Base-by-base conservation (phyloP, 352 stramenopile species). In the Phytophthora meadii region DNA sequence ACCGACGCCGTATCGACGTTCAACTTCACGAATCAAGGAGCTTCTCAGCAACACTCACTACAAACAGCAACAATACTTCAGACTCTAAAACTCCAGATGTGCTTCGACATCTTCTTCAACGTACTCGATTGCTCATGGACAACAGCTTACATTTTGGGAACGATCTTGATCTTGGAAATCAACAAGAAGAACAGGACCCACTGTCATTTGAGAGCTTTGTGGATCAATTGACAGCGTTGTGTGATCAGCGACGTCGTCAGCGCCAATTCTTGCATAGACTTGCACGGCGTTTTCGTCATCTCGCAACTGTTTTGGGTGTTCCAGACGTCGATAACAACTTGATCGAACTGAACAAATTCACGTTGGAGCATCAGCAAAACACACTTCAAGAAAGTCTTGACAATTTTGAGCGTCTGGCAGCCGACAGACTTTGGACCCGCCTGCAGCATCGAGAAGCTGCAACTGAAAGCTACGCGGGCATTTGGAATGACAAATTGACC, bases 391-490 rank as follows among this genome's bases (percentile, higher is more conserved):
- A 79, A 15, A 54, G 70, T 9, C 40, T 83, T 12, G 46, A 75
- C 17, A 52, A 72, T 4, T 74, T 70, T n/a, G 61, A 82, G 17
- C 46, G 56, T 2, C 61, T 88, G 9, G 68, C 54, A 25, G 72
- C 76, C 3, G 59, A 82, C 28, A 65, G 75, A 22, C 52, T 90
- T 5, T 72, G 65, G 41, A 55, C 28, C 19, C 76, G 81, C 2
- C 40, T 90, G 11, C 64, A 60, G 10, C 65, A 80, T 25, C 72
- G 70, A 10, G 30, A 81, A 22, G 47, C 70, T 34, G 81, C 76
- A 3, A 50, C 70, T 12, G 51, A 62, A 25, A 65, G 41, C 28
- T 64, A 46, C 14, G 36, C 34, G 1, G 46, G 11, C 14, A 28
- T 36, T 17, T 68, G 50, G 64, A 62, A 54, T 19, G 50, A 49